A percentile compares a stretch with the other conserved stretches of the same genome.
Conservation (phyloP, 2,329 filamentous ascomycete genomes). For the Mollisiaceae sp. region DNA sequence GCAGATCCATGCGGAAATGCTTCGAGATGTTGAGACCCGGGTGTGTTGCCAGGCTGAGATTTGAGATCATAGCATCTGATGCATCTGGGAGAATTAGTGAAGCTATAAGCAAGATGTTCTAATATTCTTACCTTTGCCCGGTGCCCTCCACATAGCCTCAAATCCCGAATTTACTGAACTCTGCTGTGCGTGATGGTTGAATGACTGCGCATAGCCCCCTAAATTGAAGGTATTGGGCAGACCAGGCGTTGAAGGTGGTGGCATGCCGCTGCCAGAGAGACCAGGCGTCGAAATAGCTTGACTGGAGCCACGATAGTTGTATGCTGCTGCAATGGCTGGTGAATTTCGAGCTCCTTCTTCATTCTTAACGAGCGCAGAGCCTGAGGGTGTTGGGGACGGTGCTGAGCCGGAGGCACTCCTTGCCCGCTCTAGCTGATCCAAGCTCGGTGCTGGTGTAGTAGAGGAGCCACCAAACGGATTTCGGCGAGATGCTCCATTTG, state of each 20-base stretch:
- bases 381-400: slow-evolving; percentile 41
- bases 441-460: slow-evolving; percentile 34
- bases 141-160: slow-evolving; percentile 49
- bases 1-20: slow-evolving; percentile 67
- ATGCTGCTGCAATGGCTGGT: slow-evolving; percentile 34
- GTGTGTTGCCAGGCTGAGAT: slow-evolving; percentile 70
- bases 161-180: slow-evolving; percentile 45
- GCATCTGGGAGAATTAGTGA: slow-evolving; percentile 48
- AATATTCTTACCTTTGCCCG: slow-evolving; percentile 52
- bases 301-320: slow-evolving; percentile 47
- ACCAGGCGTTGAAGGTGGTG: slow-evolving; percentile 39
- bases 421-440: slow-evolving; percentile 40
- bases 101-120: not conserved
- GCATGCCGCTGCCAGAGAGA: slow-evolving; percentile 36
- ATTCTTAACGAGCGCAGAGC: slow-evolving; percentile 45
- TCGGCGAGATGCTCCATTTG: slow-evolving; percentile 38
- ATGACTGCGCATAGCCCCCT: slow-evolving; percentile 40
- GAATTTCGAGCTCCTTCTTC: slow-evolving; percentile 42
- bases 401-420: slow-evolving; percentile 41
- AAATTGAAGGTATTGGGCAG: slow-evolving; percentile 30
- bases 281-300: slow-evolving; percentile 42
- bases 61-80: slow-evolving; percentile 69
- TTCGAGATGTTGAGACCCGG: slow-evolving; percentile 66
- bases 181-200: slow-evolving; percentile 40
- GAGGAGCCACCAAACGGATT: slow-evolving; percentile 39